Evolutionary conservation across 257 asterid species (phyloP), one percentile per base, ranked within the genome.

Genomic region (Agastache rugosa): DNA sequence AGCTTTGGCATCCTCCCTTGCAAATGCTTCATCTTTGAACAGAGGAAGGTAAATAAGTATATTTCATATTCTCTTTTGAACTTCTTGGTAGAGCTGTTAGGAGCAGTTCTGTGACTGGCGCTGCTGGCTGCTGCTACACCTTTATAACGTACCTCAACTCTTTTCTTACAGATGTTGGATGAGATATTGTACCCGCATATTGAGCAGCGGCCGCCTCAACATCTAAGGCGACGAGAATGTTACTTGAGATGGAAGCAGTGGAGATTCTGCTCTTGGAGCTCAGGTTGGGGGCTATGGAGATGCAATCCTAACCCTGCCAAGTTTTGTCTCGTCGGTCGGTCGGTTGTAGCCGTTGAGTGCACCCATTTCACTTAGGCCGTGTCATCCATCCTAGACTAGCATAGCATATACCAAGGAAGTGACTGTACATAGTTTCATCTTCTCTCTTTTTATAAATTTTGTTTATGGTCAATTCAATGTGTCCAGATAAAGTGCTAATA

Each of bases 1-100:
- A 48, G 93, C 98, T 67, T 74, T 88, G 83, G 92, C 95, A 62
- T 83, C 98, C 60, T 92, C 92, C 0, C 88, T 91, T 45, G 96
- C 98, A 35, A 91, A 93, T 81, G 92, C 97, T 17, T 80, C 93
- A 51, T 93, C 59, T 59, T 79, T 16, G 91, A 88, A 23, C 97
- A 91, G 83, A 84, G 93, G 82, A 87, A 87, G 86, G 98, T 89
- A 67, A 81, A 91, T 29, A 67, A 81, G 93, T 29, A 16, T 68
- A 23, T 56, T 19, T 22, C n/a, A 12, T 58, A 4, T 6, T 35
- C 31, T 23, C 7, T 31, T 55, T 58, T 2, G 62, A 22, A 20
- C 61, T 48, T 48, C 19, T 22, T 48, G 55, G 41, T 35, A 53
- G 19, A 53, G 27, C 50, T 17, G 22, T 35, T 63, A 37, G 11